phyloP scores from a whole-genome alignment of 805 yeast species.

The Yueomyces sinensis region DNA sequence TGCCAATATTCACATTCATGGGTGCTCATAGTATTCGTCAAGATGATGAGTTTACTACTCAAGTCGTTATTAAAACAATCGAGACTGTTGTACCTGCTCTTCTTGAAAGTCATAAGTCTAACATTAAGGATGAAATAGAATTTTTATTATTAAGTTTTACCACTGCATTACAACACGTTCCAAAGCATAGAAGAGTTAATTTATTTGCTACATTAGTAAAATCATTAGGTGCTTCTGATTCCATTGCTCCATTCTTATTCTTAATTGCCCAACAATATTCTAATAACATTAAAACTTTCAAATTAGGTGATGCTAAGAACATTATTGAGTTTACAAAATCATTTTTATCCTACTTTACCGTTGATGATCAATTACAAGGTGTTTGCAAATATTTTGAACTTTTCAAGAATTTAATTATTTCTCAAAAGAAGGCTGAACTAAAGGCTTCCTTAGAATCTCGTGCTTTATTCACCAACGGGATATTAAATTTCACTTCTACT shows the following conservation, averaged over 20 bases:
- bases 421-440: conserved; percentile 21
- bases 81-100: conserved; percentile 85
- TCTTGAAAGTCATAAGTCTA: conserved; percentile 31
- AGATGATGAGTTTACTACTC: conserved; percentile 89
- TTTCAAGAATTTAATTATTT: conserved; percentile 26
- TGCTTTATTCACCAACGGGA: conserved; percentile 50
- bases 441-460: conserved; percentile 33
- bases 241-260: conserved; percentile 62
- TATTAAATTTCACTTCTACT: conserved; percentile 34
- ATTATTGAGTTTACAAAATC: conserved; percentile 60
- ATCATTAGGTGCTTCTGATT: conserved; percentile 54
- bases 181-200: conserved; percentile 87
- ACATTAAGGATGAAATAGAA: conserved; percentile 55
- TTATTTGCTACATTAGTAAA: conserved; percentile 65
- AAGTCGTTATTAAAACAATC: conserved; percentile 86
- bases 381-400: conserved; percentile 36
- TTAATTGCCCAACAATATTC: conserved; percentile 73
- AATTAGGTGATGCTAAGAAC: conserved; percentile 51
- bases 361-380: conserved; percentile 53
- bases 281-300: conserved; percentile 38
- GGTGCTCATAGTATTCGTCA: conserved; percentile 95
- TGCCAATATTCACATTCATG: conserved; percentile 99
- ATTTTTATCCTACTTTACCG: conserved; percentile 54
- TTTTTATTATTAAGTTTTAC: conserved; percentile 77
- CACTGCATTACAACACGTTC: conserved; percentile 92